Evolutionary conservation across 1,139 yeast species (phyloP), one percentile per base, ranked within the genome.

Genomic region (Yamadazyma diddensiae): DNA sequence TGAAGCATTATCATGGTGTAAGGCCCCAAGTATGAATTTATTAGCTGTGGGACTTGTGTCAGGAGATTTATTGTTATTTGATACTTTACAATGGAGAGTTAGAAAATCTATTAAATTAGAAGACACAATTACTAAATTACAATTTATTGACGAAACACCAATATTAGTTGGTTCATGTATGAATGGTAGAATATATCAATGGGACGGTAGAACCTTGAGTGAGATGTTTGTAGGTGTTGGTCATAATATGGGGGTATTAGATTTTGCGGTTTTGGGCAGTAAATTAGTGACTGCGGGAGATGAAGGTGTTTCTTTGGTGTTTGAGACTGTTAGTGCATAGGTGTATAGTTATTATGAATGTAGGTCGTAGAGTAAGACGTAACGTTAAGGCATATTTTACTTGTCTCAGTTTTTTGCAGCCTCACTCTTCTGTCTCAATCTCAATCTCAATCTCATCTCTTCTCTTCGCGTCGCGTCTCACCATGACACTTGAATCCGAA

Each of bases 251-350:
- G 97, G 97, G 36, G 80, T 92, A 10, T 71, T 92, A 39, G 97
- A 88, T 49, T 88, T 90, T 55, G 77, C 82, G 10, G 50, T 79
- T 28, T 62, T 73, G 28, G 90, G 86, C 25, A 71, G 72, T 36
- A 79, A 82, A 52, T 53, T 94, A 31, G 73, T 88, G 25, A 86
- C 97, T 17, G 98, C 97, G n/a, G 97, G 97, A 41, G 98, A 92
- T 56, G 98, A 92, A 57, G 96, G 95, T 45, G 97, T 92, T 21
- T 79, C 95, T 6, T 67, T 92, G 46, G 76, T 92, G 6, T 90
- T 80, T 36, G 35, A 24, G 20, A 22, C 25, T 13, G 7, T 6
- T 18, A 7, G 8, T 18, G 20, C 20, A 6, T 18, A 18, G 9
- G 8, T 18, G 6, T 18, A 9, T n/a, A n/a, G n/a, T n/a, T n/a